Conservation (phyloP, 2,329 filamentous ascomycete species). For the Fusarium brachygibbosum region DNA sequence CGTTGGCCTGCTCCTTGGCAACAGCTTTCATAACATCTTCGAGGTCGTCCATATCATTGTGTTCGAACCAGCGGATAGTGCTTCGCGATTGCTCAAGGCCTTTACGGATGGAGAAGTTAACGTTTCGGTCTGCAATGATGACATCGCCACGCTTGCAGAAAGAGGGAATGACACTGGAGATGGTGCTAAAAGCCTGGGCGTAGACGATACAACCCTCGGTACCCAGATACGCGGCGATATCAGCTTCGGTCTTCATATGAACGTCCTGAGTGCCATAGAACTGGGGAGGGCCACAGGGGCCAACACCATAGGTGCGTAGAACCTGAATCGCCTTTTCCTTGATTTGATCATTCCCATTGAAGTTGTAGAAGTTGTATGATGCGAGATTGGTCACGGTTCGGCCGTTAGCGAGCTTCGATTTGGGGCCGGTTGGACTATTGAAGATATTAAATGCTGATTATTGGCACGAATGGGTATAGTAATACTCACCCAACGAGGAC, state of each 20-base stretch:
- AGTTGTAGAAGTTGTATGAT: constrained; percentile 98
- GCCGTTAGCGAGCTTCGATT: constrained; percentile 88
- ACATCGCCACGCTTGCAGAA: constrained; percentile 98
- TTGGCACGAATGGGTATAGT: background rate
- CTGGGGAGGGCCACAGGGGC: constrained; percentile 94
- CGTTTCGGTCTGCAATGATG: constrained; percentile 93
- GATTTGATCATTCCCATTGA: constrained; percentile 90
- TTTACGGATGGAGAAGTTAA: constrained; percentile 94
- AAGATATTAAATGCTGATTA: constrained; percentile 12
- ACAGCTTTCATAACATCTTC: constrained; percentile 88
- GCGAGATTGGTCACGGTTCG: constrained; percentile 93
- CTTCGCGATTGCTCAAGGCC: constrained; percentile 94
- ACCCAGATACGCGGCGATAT: constrained; percentile 91
- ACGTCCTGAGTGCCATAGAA: constrained; percentile 99
- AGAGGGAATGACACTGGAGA: constrained; percentile 95
- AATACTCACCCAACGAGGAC: constrained; percentile 83
- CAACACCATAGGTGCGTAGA: constrained; percentile 94
- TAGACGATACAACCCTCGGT: constrained; percentile 94
- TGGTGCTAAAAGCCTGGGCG: constrained; percentile 94
- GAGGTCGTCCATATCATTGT: constrained; percentile 95
- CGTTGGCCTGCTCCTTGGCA: constrained; percentile 84
- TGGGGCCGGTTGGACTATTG: constrained; percentile 80
- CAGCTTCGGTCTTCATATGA: constrained; percentile 95
- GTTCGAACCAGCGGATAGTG: constrained; percentile 92
- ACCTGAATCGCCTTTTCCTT: constrained; percentile 97